A percentile compares a stretch with the other conserved stretches of the same genome.
These are phyloP conservation scores for Mastigamoeba balamuthi DNA, from an alignment of 78 protist genomes.

Conservation along the genomic window DNA sequence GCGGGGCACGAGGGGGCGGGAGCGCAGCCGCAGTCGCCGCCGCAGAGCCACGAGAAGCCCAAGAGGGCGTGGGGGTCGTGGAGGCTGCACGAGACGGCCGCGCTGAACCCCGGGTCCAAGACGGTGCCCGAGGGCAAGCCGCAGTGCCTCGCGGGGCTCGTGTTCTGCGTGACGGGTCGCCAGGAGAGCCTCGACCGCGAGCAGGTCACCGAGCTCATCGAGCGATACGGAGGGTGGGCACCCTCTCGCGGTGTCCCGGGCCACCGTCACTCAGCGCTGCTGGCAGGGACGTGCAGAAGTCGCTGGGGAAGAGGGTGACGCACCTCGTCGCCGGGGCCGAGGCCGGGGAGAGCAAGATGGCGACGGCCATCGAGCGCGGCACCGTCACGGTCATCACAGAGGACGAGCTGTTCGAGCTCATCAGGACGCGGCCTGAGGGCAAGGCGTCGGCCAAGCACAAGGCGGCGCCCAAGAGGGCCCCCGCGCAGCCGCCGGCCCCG, in stretches of 20 bases:
- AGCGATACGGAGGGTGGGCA: slow-evolving; percentile 1
- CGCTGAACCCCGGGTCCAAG: slow-evolving; percentile 17
- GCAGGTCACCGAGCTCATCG: slow-evolving; percentile 14
- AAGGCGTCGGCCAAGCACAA: background rate
- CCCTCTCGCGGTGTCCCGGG: background rate
- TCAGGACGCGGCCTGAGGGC: background rate
- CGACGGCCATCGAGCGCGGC: background rate
- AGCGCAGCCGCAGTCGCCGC: too few species aligned
- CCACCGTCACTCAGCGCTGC: background rate
- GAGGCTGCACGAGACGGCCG: too few species aligned
- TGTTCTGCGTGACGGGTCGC: slow-evolving; percentile 30
- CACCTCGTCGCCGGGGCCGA: slow-evolving; percentile 24
- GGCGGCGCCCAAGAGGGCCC: background rate
- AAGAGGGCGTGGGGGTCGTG: too few species aligned
- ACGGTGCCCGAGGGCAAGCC: slow-evolving; percentile 36
- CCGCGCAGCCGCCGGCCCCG: background rate
- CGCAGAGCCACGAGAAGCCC: too few species aligned
- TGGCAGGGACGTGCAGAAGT: slow-evolving; percentile 7
- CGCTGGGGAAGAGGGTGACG: slow-evolving; percentile 9
- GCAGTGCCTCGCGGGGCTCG: slow-evolving; percentile 6
- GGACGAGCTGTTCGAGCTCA: slow-evolving; percentile 26
- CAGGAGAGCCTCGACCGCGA: slow-evolving; percentile 46
- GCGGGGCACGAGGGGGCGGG: too few species aligned
- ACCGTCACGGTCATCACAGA: slow-evolving; percentile 10
- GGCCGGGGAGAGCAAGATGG: slow-evolving; percentile 11